A percentile compares a stretch with the other conserved stretches of the same genome.
Evolutionary conservation across 768 basidiomycete genomes (phyloP).

Genomic region (Trametopsis cervina): DNA sequence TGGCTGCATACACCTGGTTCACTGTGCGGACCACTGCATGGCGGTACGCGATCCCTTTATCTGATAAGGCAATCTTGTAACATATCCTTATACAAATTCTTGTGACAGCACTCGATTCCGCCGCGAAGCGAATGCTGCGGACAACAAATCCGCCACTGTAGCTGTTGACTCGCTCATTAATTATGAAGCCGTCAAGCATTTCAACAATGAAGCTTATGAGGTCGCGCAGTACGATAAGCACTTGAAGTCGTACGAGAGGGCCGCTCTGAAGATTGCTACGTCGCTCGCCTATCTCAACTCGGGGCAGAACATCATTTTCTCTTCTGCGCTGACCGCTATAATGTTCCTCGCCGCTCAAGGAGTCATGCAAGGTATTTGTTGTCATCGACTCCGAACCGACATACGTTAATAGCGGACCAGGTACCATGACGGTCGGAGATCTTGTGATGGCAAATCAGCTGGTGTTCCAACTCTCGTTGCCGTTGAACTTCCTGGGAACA

Average conservation of each 20-base stretch:
- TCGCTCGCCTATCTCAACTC: constrained; percentile 91
- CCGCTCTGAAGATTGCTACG: constrained; percentile 92
- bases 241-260: constrained; percentile 79
- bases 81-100: not conserved
- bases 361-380: constrained; percentile 67
- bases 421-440: constrained; percentile 97
- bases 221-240: constrained; percentile 88
- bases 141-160: constrained; percentile 91
- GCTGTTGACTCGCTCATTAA: constrained; percentile 97
- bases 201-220: constrained; percentile 95
- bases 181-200: constrained; percentile 99
- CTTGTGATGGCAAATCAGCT: constrained; percentile 99
- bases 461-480: constrained; percentile 93
- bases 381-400: too few relatives aligned
- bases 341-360: constrained; percentile 98
- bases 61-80: too few relatives aligned
- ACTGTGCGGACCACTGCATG: constrained; percentile 94
- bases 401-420: too few relatives aligned
- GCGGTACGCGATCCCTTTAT: constrained; percentile 49
- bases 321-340: constrained; percentile 83
- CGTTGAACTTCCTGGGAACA: constrained; percentile 94
- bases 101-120: constrained; percentile 78
- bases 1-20: constrained; percentile 94
- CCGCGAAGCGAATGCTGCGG: constrained; percentile 90
- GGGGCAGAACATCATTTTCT: constrained; percentile 96